Evolutionary conservation across 441 rosid genomes (phyloP).

Genomic region (Populus tomentosa): DNA sequence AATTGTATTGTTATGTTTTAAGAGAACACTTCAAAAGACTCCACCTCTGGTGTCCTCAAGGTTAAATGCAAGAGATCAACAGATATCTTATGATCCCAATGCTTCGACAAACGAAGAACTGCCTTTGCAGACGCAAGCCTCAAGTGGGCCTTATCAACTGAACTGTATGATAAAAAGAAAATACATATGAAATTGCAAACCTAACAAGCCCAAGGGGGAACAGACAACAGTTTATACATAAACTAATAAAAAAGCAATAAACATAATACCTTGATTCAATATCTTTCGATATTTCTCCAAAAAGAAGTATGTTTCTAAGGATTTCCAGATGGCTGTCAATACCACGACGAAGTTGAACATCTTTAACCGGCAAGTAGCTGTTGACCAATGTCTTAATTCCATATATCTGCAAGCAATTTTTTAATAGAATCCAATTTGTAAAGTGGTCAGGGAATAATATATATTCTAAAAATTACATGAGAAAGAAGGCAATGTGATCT

Average conservation of each 20-base stretch:
- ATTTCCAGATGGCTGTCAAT: conserved; percentile 67
- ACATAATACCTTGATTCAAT: conserved; percentile 64
- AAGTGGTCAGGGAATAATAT: conserved; percentile 16
- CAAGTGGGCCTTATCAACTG: conserved; percentile 88
- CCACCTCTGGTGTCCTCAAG: conserved; percentile 72
- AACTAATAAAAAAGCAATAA: neutral
- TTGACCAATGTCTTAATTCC: conserved; percentile 94
- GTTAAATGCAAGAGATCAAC: conserved; percentile 75
- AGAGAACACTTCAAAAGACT: conserved; percentile 10
- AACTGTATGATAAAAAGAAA: conserved; percentile 45
- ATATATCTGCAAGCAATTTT: conserved; percentile 53
- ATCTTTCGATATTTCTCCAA: conserved; percentile 82
- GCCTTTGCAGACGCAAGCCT: conserved; percentile 98
- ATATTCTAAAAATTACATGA: conserved; percentile 1
- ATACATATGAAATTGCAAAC: conserved; percentile 19
- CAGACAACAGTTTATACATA: neutral
- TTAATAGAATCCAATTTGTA: conserved; percentile 9
- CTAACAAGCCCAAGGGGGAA: conserved; percentile 3
- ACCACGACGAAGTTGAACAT: conserved; percentile 90
- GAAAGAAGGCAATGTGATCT: neutral
- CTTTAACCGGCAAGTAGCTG: conserved; percentile 92
- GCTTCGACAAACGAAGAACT: conserved; percentile 81
- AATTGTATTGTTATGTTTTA: neutral
- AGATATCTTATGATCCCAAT: conserved; percentile 93
- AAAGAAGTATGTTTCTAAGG: conserved; percentile 60